These are phyloP conservation scores for Torrubiellomyces zombiae DNA, from an alignment of 2,329 filamentous ascomycete species.

Conservation along the genomic window DNA sequence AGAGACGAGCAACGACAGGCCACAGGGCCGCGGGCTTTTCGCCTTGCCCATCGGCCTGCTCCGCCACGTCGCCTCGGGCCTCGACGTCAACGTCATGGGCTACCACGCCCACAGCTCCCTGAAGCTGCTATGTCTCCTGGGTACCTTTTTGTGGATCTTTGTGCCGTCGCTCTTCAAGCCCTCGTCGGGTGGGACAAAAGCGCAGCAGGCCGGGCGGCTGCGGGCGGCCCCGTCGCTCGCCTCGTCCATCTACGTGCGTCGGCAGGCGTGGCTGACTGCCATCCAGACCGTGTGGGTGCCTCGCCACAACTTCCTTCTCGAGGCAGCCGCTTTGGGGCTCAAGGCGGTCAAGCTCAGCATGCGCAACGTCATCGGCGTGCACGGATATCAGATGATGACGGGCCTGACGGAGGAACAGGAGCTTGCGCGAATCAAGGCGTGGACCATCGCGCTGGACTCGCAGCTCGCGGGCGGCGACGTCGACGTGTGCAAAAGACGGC, in stretches of 20 bases:
- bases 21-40: slow-evolving; percentile 50
- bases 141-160: slow-evolving; percentile 36
- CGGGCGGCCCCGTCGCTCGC: slow-evolving; percentile 52
- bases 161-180: slow-evolving; percentile 33
- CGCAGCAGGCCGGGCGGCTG: slow-evolving; percentile 25
- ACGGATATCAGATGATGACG: slow-evolving; percentile 62
- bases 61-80: slow-evolving; percentile 25
- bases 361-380: slow-evolving; percentile 59
- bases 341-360: slow-evolving; percentile 73
- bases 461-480: slow-evolving; percentile 82
- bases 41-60: slow-evolving; percentile 46
- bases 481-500: slow-evolving; percentile 73
- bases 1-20: slow-evolving; percentile 45
- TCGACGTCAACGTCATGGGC: slow-evolving; percentile 37
- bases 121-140: slow-evolving; percentile 34
- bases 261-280: slow-evolving; percentile 82
- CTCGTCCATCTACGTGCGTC: slow-evolving; percentile 69
- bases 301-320: slow-evolving; percentile 69
- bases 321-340: slow-evolving; percentile 61
- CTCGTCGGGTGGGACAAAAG: slow-evolving; percentile 32
- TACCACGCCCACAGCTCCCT: slow-evolving; percentile 36
- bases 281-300: slow-evolving; percentile 89
- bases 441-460: slow-evolving; percentile 84
- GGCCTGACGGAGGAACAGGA: slow-evolving; percentile 76
- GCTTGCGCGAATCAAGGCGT: slow-evolving; percentile 71